These are phyloP conservation scores for Phytophthora melonis DNA, from an alignment of 352 stramenopile genomes.

Conservation along the genomic window DNA sequence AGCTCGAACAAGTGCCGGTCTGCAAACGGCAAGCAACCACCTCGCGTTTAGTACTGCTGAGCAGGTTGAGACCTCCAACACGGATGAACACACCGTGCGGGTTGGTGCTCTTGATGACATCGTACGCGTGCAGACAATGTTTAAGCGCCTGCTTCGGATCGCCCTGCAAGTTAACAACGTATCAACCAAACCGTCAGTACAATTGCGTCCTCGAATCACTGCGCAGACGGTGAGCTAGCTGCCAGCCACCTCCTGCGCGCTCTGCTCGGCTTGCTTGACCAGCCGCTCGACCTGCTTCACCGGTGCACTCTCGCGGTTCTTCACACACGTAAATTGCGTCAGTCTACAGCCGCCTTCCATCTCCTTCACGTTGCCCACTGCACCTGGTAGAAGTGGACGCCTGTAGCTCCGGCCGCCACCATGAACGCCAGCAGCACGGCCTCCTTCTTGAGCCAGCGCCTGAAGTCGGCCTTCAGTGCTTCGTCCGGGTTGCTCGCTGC, in stretches of 20 bases:
- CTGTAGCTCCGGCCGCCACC: conserved; percentile 52
- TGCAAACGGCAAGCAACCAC: conserved; percentile 17
- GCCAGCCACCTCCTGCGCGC: conserved; percentile 55
- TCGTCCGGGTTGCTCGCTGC: conserved; percentile 42
- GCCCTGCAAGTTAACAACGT: conserved; percentile 27
- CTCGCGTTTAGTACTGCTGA: not conserved
- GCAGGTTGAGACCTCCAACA: too few species aligned
- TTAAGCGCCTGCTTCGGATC: conserved; percentile 66
- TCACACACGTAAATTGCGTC: conserved; percentile 1
- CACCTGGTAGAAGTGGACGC: conserved; percentile 79
- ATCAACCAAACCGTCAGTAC: not conserved
- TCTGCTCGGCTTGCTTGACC: conserved; percentile 59
- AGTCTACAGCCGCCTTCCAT: conserved; percentile 3
- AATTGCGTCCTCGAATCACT: not conserved
- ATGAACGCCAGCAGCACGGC: conserved; percentile 54
- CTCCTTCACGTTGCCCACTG: not conserved
- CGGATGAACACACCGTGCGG: conserved; percentile 46
- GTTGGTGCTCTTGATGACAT: conserved; percentile 73
- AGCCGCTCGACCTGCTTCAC: conserved; percentile 61
- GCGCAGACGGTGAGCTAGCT: not conserved
- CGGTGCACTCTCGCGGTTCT: conserved; percentile 74
- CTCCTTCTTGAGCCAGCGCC: conserved; percentile 66
- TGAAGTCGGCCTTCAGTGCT: conserved; percentile 71
- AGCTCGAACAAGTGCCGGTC: conserved; percentile 85
- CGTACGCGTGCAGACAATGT: conserved; percentile 74